Evolutionary conservation across 1,284 basidiomycete genomes (phyloP).

Genomic region (Puccinia polysora): DNA sequence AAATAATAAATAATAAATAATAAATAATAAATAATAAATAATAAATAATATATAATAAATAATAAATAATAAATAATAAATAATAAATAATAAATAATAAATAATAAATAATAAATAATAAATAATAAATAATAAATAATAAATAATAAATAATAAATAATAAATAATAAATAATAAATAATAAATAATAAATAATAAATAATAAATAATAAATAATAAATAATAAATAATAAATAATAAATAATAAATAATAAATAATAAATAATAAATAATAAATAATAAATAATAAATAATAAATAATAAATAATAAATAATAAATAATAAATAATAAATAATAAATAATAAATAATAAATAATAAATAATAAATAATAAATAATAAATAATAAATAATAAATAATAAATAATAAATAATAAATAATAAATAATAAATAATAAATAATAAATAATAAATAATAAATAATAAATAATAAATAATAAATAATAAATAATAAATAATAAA

Average conservation of each 20-base stretch:
- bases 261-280: background rate
- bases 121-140: too few relatives aligned
- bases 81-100: too few relatives aligned
- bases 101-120: too few relatives aligned
- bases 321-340: background rate
- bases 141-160: too few relatives aligned
- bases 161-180: too few relatives aligned
- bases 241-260: background rate
- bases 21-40: background rate
- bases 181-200: too few relatives aligned
- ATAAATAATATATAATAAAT: background rate
- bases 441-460: background rate
- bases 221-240: too few relatives aligned
- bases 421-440: background rate
- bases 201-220: too few relatives aligned
- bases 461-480: background rate
- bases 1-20: background rate
- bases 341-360: background rate
- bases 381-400: background rate
- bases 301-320: background rate
- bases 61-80: too few relatives aligned
- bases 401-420: background rate
- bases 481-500: background rate
- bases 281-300: background rate
- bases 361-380: background rate